Percentiles rank a stretch among this genome's conserved stretches.
These are phyloP conservation scores for Globisporangium acanthophoron DNA, from an alignment of 352 stramenopile species.

Conservation along the genomic window DNA sequence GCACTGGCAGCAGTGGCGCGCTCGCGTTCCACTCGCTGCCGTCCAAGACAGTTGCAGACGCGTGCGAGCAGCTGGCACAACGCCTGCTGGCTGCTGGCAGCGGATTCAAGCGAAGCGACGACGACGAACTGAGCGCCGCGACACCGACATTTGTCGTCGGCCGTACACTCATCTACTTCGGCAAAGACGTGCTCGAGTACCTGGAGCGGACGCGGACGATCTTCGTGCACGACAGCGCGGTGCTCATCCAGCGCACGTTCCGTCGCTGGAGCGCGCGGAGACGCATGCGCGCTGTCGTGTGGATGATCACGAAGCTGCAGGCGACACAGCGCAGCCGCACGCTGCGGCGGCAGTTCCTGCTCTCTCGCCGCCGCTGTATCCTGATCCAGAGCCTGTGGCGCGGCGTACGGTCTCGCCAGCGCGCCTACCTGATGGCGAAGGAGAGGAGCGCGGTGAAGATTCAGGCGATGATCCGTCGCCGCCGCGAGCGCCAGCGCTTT, in stretches of 20 bases:
- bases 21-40: neutral
- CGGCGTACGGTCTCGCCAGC: conserved; percentile 54
- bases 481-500: conserved; percentile 43
- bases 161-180: conserved; percentile 93
- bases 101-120: conserved; percentile 32
- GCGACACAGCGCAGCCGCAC: conserved; percentile 44
- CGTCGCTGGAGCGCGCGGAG: conserved; percentile 48
- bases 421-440: conserved; percentile 45
- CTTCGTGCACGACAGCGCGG: conserved; percentile 64
- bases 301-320: conserved; percentile 56
- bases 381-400: conserved; percentile 74
- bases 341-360: conserved; percentile 36
- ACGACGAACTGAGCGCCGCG: conserved; percentile 25
- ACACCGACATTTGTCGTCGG: conserved; percentile 67
- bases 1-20: too few relatives aligned
- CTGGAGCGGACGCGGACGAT: conserved; percentile 75
- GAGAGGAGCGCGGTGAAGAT: conserved; percentile 55
- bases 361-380: conserved; percentile 20
- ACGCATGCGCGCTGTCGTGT: conserved; percentile 41
- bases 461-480: conserved; percentile 49
- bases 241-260: conserved; percentile 52
- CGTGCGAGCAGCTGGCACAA: conserved; percentile 53
- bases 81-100: conserved; percentile 29
- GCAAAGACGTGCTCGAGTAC: conserved; percentile 89
- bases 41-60: conserved; percentile 39